These are phyloP conservation scores for Monosporascus sp. DNA, from an alignment of 2,329 filamentous ascomycete species.

Conservation along the genomic window DNA sequence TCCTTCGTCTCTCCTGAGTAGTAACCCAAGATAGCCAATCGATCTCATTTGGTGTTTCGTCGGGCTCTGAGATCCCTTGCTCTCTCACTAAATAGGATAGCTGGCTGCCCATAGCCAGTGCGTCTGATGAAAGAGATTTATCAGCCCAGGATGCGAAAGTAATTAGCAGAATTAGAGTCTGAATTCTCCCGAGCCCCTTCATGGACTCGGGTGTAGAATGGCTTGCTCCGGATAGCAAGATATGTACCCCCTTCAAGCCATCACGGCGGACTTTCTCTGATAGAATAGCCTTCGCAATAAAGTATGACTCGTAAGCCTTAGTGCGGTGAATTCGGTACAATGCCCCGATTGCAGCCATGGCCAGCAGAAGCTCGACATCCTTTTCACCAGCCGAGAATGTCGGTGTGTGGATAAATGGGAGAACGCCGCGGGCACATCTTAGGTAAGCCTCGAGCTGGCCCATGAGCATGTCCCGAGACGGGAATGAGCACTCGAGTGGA, in stretches of 20 bases:
- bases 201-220: neutral
- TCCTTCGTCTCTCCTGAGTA: conserved; percentile 44
- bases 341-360: conserved; percentile 43
- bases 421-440: conserved; percentile 43
- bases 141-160: conserved; percentile 20
- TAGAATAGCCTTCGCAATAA: conserved; percentile 49
- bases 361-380: conserved; percentile 42
- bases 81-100: conserved; percentile 9
- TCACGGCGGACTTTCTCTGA: conserved; percentile 43
- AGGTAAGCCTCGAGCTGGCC: conserved; percentile 46
- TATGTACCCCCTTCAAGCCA: conserved; percentile 35
- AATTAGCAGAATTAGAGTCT: conserved; percentile 31
- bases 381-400: conserved; percentile 38
- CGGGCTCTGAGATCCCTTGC: conserved; percentile 3
- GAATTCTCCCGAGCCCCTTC: conserved; percentile 27
- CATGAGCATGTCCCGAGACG: conserved; percentile 40
- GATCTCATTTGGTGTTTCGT: conserved; percentile 31
- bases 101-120: conserved; percentile 16
- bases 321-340: conserved; percentile 43
- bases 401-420: conserved; percentile 45
- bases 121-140: conserved; percentile 14
- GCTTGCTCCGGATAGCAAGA: conserved; percentile 3
- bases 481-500: conserved; percentile 39
- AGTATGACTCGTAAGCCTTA: conserved; percentile 50
- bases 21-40: conserved; percentile 50